Base-by-base conservation (phyloP, 169 alveolate species). In the Amoebophrya sp. region DNA sequence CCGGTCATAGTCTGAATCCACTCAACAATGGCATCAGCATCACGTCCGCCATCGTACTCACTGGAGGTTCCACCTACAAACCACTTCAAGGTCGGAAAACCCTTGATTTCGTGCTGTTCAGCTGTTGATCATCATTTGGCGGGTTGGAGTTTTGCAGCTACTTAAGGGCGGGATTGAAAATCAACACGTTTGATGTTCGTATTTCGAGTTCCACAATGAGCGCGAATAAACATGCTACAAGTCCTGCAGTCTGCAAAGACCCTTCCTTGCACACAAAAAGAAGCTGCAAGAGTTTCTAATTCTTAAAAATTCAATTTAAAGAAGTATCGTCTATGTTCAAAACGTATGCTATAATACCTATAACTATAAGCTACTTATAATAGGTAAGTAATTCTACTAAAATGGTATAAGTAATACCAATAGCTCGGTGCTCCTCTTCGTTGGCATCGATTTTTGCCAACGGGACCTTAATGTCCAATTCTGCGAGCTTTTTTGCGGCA, bases 401-500 rank as follows among this genome's bases (percentile, higher is more conserved):
- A 29, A 1, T 2, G 76, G 38, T 0, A n/a, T 0, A 18, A 77
- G 91, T 40, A 65, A 65, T 65, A 29, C 83, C 83, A 65, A 29
- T 65, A 29, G n/a, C 83, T 29, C 29, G 29, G 29, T 76, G 6
- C 29, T 6, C 18, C 65, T 47, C 65, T 18, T 12, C 65, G 53
- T 96, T 94, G 92, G 94, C 95, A 77, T 95, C 96, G 39, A 95
- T 92, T 77, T 94, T 92, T 0, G 93, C 96, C 76, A 95, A 41
- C 6, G 92, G 83, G 40, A 91, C 77, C 77, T 78, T 90, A 65
- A 40, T 77, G 54, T 94, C 95, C 41, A 76, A 76, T 47, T 89
- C 92, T 93, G 83, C 78, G 41, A 94, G 77, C 89, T 41, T 53
- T 41, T 36, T 39, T 0, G 97, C 97, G 12, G 96, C 95, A 92